A percentile compares a stretch with the other conserved stretches of the same genome.
Evolutionary conservation across 2,329 filamentous ascomycete genomes (phyloP).

Genomic region (Lasiodiplodia hormozganensis): DNA sequence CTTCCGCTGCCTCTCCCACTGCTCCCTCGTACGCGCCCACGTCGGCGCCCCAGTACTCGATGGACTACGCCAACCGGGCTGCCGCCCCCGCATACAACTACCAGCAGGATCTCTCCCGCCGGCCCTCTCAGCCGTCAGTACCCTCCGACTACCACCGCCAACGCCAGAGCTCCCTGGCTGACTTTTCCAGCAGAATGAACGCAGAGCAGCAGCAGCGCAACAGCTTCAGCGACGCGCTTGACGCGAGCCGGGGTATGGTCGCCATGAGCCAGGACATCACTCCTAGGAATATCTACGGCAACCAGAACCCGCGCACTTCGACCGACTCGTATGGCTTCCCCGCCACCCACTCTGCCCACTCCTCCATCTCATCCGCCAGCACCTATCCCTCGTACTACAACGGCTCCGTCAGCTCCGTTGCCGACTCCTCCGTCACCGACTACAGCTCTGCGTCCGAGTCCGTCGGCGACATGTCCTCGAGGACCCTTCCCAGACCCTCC

Average conservation of each 20-base stretch:
- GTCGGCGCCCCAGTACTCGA: conserved; percentile 74
- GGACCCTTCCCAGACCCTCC: conserved; percentile 82
- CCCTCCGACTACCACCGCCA: conserved; percentile 58
- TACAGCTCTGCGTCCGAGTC: conserved; percentile 91
- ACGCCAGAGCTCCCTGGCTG: conserved; percentile 69
- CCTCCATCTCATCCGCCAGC: conserved; percentile 84
- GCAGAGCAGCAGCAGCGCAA: conserved; percentile 65
- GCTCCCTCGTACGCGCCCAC: conserved; percentile 70
- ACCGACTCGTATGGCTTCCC: conserved; percentile 92
- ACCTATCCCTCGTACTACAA: conserved; percentile 85
- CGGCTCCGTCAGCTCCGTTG: conserved; percentile 78
- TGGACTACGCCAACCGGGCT: conserved; percentile 66
- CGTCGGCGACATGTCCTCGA: conserved; percentile 78
- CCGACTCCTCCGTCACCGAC: conserved; percentile 83
- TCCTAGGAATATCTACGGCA: conserved; percentile 86
- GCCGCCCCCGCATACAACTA: conserved; percentile 62
- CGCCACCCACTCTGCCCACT: conserved; percentile 80
- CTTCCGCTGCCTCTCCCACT: conserved; percentile 71
- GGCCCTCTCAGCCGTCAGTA: conserved; percentile 87
- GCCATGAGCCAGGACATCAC: conserved; percentile 93
- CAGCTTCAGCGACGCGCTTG: conserved; percentile 86
- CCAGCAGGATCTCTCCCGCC: conserved; percentile 65
- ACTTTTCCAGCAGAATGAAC: conserved; percentile 65
- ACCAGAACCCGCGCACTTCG: conserved; percentile 69
- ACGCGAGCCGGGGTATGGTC: conserved; percentile 92